These are phyloP conservation scores for Moesziomyces antarcticus DNA, from an alignment of 1,284 basidiomycete genomes.

Conservation along the genomic window DNA sequence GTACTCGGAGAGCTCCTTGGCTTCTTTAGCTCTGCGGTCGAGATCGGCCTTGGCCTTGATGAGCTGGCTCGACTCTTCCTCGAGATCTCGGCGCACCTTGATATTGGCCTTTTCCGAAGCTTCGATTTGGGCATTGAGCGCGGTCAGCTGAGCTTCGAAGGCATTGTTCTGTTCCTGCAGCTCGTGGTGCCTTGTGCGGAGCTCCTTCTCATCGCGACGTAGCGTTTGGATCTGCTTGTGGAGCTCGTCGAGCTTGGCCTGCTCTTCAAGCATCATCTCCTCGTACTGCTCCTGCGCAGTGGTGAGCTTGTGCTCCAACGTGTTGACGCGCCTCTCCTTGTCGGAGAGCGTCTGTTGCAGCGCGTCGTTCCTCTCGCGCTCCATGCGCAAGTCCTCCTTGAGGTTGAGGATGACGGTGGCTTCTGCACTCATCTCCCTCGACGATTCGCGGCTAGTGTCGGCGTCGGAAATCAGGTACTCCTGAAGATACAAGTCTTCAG, in stretches of 20 bases:
- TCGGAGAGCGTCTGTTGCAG: slow-evolving; percentile 41
- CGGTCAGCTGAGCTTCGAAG: slow-evolving; percentile 32
- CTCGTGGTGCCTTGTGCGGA: slow-evolving; percentile 29
- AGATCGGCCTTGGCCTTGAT: slow-evolving; percentile 36
- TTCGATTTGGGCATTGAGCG: slow-evolving; percentile 38
- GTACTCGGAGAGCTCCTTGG: slow-evolving; percentile 40
- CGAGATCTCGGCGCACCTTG: slow-evolving; percentile 36
- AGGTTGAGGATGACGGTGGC: slow-evolving; percentile 31
- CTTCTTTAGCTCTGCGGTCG: slow-evolving; percentile 29
- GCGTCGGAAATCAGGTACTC: slow-evolving; percentile 32
- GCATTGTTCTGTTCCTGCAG: slow-evolving; percentile 39
- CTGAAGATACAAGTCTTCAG: slow-evolving; percentile 23
- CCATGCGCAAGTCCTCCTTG: slow-evolving; percentile 46
- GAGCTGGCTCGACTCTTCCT: slow-evolving; percentile 36
- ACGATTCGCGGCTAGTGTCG: slow-evolving; percentile 34
- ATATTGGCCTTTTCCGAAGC: slow-evolving; percentile 29
- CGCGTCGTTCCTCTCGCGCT: slow-evolving; percentile 41
- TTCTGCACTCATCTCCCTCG: slow-evolving; percentile 35
- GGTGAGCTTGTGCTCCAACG: slow-evolving; percentile 43
- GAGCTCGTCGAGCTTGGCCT: slow-evolving; percentile 38
- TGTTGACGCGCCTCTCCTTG: slow-evolving; percentile 39
- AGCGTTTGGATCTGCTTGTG: slow-evolving; percentile 41
- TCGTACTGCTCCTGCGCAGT: slow-evolving; percentile 47
- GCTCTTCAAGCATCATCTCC: slow-evolving; percentile 39
- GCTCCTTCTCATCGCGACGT: slow-evolving; percentile 41